Base-by-base conservation (phyloP, 257 asterid species). In the Rubia yunnanensis region DNA sequence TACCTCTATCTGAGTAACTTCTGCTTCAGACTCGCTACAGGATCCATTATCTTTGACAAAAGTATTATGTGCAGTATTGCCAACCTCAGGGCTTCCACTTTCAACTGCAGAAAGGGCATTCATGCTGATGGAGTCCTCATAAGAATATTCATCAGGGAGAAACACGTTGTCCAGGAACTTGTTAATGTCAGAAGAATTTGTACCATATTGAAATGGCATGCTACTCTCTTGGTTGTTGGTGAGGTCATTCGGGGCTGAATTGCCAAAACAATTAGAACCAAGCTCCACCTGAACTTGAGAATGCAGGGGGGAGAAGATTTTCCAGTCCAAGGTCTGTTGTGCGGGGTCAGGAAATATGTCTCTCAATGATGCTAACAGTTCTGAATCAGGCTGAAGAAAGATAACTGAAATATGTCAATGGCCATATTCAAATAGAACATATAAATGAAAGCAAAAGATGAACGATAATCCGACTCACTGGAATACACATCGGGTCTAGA, bases 211-310 rank as follows among this genome's bases (percentile, higher is more conserved):
- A 64, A 70, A 70, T 20, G 79, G 85, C 67, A 66, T 17, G 57
- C 20, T 69, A 14, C 69, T 72, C 46, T 28, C 34, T 57, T 28
- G 63, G 64, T 70, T 82, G 55, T 53, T 65, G 69, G 38, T 57
- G 26, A 73, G 46, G 65, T 81, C 83, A 73, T 67, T 66, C 18
- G 44, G 1, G 35, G 78, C 66, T 66, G 68, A 41, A 72, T 54
- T 67, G 60, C 71, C 73, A 7, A 74, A 55, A 78, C 41, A 77
- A 5, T 82, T 70, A 53, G 86, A 77, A 63, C 88, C 98, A 64
- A 83, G 74, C 78, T 82, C 91, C 18, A 61, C 68, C 71, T 80
- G 96, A 82, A 89, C 77, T 77, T 86, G 95, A 5, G 89, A 78
- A 60, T 82, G 87, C 78, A 80, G 46, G 0, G 96, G 95, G 63